Evolutionary conservation across 768 basidiomycete genomes (phyloP).

Genomic region (Lactarius pseudohatsudake): DNA sequence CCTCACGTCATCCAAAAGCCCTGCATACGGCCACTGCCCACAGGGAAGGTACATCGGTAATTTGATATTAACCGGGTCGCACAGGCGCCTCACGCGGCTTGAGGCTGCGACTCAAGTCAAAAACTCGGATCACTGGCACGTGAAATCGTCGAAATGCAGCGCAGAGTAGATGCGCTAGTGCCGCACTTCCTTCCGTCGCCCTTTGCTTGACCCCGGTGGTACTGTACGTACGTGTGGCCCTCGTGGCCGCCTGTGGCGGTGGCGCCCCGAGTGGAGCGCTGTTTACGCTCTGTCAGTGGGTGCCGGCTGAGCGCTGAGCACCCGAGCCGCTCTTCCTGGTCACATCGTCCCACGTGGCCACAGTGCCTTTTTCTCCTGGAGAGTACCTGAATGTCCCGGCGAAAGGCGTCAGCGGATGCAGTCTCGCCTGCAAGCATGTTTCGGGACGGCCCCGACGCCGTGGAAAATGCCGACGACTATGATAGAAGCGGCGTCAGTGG

Average conservation of each 20-base stretch:
- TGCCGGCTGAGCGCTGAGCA: neutral
- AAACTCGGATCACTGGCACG: neutral
- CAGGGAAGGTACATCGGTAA: no score
- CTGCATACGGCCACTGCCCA: no score
- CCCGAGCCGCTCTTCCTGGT: neutral
- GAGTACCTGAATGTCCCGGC: neutral
- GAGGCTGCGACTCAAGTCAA: neutral
- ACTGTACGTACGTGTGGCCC: no score
- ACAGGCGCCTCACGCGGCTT: neutral
- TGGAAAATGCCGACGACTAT: neutral
- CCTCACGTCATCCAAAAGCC: neutral
- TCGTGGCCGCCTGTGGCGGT: neutral
- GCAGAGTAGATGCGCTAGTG: neutral
- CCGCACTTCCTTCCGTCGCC: neutral
- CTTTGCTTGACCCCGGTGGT: neutral
- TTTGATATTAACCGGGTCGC: neutral
- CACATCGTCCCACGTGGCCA: neutral
- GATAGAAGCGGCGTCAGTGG: neutral
- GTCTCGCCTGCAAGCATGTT: neutral
- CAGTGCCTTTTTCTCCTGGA: neutral
- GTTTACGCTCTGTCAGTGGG: neutral
- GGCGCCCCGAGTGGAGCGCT: neutral
- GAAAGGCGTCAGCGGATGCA: neutral
- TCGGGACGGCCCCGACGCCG: neutral
- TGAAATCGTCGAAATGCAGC: neutral